Conservation (phyloP, 129 eudicot genomes). For the Flaveria ramosissima region DNA sequence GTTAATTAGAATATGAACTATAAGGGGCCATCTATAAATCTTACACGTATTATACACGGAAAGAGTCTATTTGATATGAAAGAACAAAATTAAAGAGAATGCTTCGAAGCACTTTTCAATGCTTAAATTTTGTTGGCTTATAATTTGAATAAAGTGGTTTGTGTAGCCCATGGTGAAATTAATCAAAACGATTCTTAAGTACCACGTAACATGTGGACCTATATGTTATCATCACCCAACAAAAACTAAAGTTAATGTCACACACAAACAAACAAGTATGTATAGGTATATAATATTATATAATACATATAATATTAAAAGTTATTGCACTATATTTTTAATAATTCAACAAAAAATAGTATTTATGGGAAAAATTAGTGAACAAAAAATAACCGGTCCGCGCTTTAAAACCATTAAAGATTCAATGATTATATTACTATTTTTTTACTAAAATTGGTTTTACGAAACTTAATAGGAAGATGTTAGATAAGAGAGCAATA, state of each 20-base stretch:
- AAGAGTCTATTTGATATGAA: not conserved
- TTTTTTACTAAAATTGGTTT: no score
- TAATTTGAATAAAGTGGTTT: conserved; percentile 3
- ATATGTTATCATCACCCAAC: conserved; percentile 19
- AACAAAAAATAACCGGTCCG: no score
- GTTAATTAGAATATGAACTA: not conserved
- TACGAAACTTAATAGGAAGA: no score
- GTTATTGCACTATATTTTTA: no score
- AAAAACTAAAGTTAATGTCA: conserved; percentile 14
- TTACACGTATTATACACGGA: conserved; percentile 27
- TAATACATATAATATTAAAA: no score
- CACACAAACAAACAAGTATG: not conserved
- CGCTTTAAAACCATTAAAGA: no score
- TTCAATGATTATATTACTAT: no score
- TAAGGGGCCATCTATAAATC: not conserved
- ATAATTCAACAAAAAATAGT: no score
- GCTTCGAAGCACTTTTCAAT: conserved; percentile 9
- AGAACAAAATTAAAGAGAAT: conserved; percentile 6
- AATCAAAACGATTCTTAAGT: conserved; percentile 24
- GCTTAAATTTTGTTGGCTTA: conserved; percentile 10
- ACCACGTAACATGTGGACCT: conserved; percentile 29
- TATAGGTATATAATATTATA: no score
- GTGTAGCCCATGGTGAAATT: conserved; percentile 10
- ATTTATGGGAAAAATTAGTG: no score
- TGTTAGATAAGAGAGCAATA: no score